Evolutionary conservation across 768 basidiomycete genomes (phyloP).

Genomic region (Pleurotus citrinopileatus): DNA sequence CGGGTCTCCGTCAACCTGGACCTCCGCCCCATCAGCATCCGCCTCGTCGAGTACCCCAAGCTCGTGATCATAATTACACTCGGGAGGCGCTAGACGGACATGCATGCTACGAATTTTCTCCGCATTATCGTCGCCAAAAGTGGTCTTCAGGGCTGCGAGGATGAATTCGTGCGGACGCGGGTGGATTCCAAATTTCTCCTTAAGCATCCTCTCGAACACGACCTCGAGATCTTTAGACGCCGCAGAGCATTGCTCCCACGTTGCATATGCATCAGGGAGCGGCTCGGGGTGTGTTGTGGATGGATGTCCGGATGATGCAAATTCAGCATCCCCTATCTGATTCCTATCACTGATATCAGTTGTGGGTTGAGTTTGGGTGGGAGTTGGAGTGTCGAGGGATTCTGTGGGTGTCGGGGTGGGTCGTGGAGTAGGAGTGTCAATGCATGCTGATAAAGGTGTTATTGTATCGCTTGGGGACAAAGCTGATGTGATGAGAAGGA

Average conservation of each 20-base stretch:
- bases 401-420: not conserved
- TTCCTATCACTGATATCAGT: slow-evolving; percentile 9
- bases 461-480: not conserved
- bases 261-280: slow-evolving; percentile 12
- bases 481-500: not conserved
- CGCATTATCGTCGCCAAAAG: slow-evolving; percentile 50
- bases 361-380: slow-evolving; percentile 18
- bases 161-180: slow-evolving; percentile 51
- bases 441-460: not conserved
- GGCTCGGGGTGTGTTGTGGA: not conserved
- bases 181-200: slow-evolving; percentile 46
- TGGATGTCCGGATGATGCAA: slow-evolving; percentile 2
- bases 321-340: not conserved
- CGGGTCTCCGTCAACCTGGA: not conserved
- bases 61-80: slow-evolving; percentile 20
- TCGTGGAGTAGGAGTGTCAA: not conserved
- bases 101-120: slow-evolving; percentile 45
- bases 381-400: slow-evolving; percentile 8
- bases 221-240: slow-evolving; percentile 49
- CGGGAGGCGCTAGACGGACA: slow-evolving; percentile 55
- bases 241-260: slow-evolving; percentile 39
- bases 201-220: slow-evolving; percentile 60
- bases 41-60: slow-evolving; percentile 21
- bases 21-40: slow-evolving; percentile 25
- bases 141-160: slow-evolving; percentile 36